These are phyloP conservation scores for Pseudopyrenochaeta lycopersici DNA, from an alignment of 2,329 filamentous ascomycete species.

Conservation along the genomic window DNA sequence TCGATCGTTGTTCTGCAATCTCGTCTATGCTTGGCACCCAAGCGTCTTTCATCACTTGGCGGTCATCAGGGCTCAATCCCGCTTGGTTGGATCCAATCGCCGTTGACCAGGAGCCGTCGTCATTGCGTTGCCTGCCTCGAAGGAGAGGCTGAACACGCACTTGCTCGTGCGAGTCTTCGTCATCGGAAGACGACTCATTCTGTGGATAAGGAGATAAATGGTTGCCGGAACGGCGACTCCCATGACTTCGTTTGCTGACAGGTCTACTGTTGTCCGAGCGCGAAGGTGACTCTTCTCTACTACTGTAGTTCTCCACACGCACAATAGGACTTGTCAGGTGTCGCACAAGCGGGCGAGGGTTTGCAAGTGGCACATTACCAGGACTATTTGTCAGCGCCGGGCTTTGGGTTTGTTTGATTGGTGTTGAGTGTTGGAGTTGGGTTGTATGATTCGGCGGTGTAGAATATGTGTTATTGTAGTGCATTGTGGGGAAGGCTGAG, in stretches of 20 bases:
- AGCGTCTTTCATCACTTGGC: constrained; percentile 51
- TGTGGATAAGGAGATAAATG: constrained; percentile 50
- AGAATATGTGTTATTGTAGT: constrained; percentile 33
- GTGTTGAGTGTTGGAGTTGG: constrained; percentile 35
- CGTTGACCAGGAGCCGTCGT: constrained; percentile 58
- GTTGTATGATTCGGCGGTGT: constrained; percentile 37
- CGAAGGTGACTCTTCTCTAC: constrained; percentile 45
- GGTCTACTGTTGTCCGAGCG: constrained; percentile 44
- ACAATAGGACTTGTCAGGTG: constrained; percentile 51
- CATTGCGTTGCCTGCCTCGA: constrained; percentile 44
- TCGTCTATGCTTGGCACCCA: constrained; percentile 62
- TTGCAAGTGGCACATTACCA: constrained; percentile 33
- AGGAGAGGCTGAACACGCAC: constrained; percentile 41
- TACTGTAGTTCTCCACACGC: constrained; percentile 48
- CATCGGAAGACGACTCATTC: constrained; percentile 44
- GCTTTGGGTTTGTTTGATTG: constrained; percentile 47
- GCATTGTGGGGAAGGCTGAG: constrained; percentile 24
- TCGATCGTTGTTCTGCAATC: constrained; percentile 55
- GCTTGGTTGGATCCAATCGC: constrained; percentile 51
- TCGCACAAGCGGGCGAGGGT: constrained; percentile 36
- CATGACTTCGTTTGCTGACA: constrained; percentile 46
- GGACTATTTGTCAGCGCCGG: constrained; percentile 51
- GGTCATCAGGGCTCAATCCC: constrained; percentile 58
- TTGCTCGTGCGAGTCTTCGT: constrained; percentile 34
- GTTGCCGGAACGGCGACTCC: constrained; percentile 45